Base-by-base conservation (phyloP, 2,329 filamentous ascomycete genomes). In the Ophiostoma australiae region DNA sequence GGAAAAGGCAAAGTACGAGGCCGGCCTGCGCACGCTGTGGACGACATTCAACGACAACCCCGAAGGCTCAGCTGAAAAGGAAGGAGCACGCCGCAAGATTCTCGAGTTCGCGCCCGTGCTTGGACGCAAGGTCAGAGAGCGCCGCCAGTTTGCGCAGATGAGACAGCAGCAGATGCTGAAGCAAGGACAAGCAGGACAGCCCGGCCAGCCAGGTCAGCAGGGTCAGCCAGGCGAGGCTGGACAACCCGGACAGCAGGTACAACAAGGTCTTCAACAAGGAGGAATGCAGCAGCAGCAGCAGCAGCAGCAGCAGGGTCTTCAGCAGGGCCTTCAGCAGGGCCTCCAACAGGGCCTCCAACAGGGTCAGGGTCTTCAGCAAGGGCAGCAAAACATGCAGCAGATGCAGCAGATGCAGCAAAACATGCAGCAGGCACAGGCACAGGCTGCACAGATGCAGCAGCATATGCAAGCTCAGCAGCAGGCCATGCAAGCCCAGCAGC, bases 81-180 rank as follows among this genome's bases (percentile, higher is more conserved):
- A 81, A 33, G 79, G 81, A 0, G 87, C 87, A 0, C 84, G 83
- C 73, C 82, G 82, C 58, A 89, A 89, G 78, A 85, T 90, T 31
- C 77, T 80, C 7, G 86, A 89, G 10, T 90, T 90, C 76, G 87
- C 87, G 0, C 82, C 82, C 63, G 87, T 87, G 78, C 81, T 90
- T 1, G 58, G 68, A 0, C 72, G 71, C 15, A 76, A 76, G 39
- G 70, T 76, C 15, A 69, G 72, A 17, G 75, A 74, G 39, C 68
- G 74, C 1, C 72, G 73, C 8, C 66, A 61, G 33, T 58, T 72
- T 41, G 70, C 70, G 4, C 74, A 58, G 20, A 39, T 66, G 67
- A 7, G 20, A 58, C 35, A 58, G 55, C 70, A 72, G 67, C 69
- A 71, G 33, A 6, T 48, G 41, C n/a, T 69, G 35, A 70, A 70